A percentile compares a stretch with the other conserved stretches of the same genome.
Conservation (phyloP, 495 filamentous ascomycete genomes). For the Podospora conica region DNA sequence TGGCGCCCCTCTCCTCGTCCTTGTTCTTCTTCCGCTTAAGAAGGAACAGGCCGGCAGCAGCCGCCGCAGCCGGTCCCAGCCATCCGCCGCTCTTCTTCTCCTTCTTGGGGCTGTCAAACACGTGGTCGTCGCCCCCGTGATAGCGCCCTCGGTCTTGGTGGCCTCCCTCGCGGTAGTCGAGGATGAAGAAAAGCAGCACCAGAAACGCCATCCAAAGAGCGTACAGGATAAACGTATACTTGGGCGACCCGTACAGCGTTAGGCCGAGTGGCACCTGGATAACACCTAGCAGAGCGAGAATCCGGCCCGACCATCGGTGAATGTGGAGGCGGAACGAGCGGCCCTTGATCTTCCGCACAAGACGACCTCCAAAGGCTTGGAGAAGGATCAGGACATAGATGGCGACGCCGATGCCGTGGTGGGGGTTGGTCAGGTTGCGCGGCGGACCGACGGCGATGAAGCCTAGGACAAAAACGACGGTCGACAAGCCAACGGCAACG, state of each 20-base stretch:
- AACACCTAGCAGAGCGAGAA: conserved; percentile 70
- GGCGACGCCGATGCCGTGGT: conserved; percentile 88
- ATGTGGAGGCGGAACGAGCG: conserved; percentile 68
- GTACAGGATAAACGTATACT: conserved; percentile 76
- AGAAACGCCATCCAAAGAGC: conserved; percentile 64
- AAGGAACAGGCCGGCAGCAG: conserved; percentile 55
- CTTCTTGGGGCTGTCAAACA: conserved; percentile 22
- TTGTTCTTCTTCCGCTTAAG: conserved; percentile 37
- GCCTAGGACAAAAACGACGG: conserved; percentile 69
- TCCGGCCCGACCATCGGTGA: conserved; percentile 82
- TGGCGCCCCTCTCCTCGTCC: conserved; percentile 30
- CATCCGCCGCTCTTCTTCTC: conserved; percentile 39
- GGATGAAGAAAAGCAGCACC: conserved; percentile 62
- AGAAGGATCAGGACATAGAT: conserved; percentile 80
- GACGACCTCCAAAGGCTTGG: conserved; percentile 71
- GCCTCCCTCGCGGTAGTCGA: conserved; percentile 58
- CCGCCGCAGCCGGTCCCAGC: conserved; percentile 49
- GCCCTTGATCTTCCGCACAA: conserved; percentile 54
- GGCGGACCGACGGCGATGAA: conserved; percentile 71
- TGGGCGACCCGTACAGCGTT: conserved; percentile 87
- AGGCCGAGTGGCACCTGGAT: conserved; percentile 85
- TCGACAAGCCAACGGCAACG: conserved; percentile 64
- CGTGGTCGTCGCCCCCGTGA: conserved; percentile 35
- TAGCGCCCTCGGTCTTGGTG: conserved; percentile 33
- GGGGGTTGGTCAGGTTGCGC: conserved; percentile 83